phyloP scores from a whole-genome alignment of 345 rosid genomes.

The Erysimum cheiranthoides region DNA sequence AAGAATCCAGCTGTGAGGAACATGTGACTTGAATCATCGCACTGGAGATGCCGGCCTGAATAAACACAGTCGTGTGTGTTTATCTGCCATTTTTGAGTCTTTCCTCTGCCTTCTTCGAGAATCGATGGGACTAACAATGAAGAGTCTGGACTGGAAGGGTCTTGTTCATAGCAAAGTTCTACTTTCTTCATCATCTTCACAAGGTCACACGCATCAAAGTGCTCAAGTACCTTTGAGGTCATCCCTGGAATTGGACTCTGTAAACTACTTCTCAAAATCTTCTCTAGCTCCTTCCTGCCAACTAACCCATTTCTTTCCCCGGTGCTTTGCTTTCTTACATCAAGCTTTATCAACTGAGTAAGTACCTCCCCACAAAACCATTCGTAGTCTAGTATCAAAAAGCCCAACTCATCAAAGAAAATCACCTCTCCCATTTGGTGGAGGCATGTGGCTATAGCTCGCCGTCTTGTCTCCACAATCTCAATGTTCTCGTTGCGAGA shows the following conservation, averaged over 20 bases:
- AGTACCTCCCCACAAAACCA: conserved; percentile 93
- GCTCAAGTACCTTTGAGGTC: conserved; percentile 81
- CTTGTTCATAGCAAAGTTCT: conserved; percentile 82
- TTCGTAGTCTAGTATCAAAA: conserved; percentile 78
- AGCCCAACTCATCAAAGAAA: conserved; percentile 75
- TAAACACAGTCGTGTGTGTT: conserved; percentile 61
- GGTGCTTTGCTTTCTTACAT: conserved; percentile 62
- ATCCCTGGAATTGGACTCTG: conserved; percentile 91
- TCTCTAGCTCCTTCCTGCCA: conserved; percentile 76
- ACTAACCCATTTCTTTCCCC: conserved; percentile 68
- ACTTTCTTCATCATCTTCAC: conserved; percentile 86
- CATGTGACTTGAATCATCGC: conserved; percentile 88
- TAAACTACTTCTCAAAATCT: conserved; percentile 69
- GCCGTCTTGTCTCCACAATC: conserved; percentile 73
- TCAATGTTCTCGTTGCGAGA: conserved; percentile 72
- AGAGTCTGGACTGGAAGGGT: conserved; percentile 75
- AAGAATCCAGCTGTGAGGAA: conserved; percentile 93
- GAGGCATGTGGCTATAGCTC: conserved; percentile 83
- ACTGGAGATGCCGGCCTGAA: conserved; percentile 89
- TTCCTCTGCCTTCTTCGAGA: conserved; percentile 96
- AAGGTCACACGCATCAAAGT: conserved; percentile 71
- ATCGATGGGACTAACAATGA: conserved; percentile 76
- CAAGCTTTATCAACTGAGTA: conserved; percentile 75
- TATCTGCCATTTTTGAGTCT: conserved; percentile 80
- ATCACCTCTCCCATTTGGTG: conserved; percentile 90